Conservation (phyloP, 129 eudicot species). For the Glebionis coronaria region DNA sequence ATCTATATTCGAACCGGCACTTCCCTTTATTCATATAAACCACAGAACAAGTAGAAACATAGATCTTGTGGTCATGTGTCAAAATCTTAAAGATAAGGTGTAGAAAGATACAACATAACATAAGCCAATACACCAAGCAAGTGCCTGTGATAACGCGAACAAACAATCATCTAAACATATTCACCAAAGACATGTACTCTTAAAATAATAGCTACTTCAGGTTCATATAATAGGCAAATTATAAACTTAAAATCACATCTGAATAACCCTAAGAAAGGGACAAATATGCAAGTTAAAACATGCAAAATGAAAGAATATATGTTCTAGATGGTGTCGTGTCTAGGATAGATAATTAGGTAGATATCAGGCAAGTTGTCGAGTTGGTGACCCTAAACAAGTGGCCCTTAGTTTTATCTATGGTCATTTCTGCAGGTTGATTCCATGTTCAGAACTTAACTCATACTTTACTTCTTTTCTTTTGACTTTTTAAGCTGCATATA, state of each 20-base stretch:
- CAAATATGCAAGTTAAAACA: neutral
- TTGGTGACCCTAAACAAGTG: neutral
- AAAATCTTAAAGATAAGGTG: conserved; percentile 1
- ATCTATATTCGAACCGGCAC: conserved; percentile 1
- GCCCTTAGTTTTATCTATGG: neutral
- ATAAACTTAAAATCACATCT: neutral
- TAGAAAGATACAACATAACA: neutral
- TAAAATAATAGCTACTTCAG: conserved; percentile 5
- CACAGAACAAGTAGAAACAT: too few species aligned
- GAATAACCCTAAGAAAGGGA: neutral
- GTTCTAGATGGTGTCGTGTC: neutral
- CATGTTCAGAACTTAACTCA: conserved; percentile 21
- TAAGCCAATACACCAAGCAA: neutral
- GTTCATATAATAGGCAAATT: conserved; percentile 9
- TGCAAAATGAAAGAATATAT: neutral
- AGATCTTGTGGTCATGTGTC: too few species aligned
- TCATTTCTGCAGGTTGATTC: conserved; percentile 21
- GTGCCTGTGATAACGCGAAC: neutral
- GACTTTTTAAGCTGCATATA: conserved; percentile 14
- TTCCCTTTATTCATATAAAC: neutral
- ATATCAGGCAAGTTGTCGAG: neutral
- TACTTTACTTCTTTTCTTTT: conserved; percentile 10
- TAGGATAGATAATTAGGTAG: neutral
- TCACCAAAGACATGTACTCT: neutral
- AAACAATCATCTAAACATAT: neutral